phyloP scores from a whole-genome alignment of 1,284 basidiomycete species.

The Sparassis latifolia region DNA sequence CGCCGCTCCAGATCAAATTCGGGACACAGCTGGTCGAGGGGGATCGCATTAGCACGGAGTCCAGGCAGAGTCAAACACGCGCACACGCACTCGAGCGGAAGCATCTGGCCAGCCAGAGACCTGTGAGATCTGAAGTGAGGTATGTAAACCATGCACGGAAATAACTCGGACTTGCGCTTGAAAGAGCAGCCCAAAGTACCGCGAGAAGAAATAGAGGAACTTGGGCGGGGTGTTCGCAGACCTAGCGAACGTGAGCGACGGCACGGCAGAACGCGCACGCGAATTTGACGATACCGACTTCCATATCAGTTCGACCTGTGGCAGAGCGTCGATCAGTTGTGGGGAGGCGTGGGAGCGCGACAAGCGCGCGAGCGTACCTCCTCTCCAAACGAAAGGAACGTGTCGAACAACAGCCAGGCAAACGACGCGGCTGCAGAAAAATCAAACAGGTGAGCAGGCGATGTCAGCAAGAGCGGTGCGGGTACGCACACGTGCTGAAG shows the following conservation, averaged over 20 bases:
- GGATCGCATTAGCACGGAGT: background rate
- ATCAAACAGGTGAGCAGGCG: too few relatives aligned
- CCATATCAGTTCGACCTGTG: constrained; percentile 7
- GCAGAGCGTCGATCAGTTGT: background rate
- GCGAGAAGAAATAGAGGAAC: constrained; percentile 6
- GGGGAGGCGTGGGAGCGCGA: background rate
- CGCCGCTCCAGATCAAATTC: background rate
- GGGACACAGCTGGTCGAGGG: background rate
- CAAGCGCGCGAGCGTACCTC: background rate
- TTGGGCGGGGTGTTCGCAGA: constrained; percentile 6
- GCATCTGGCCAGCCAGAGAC: background rate
- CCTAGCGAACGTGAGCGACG: background rate
- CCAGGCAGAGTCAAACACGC: background rate
- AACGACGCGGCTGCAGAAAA: background rate
- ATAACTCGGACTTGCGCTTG: background rate
- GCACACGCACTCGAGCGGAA: background rate
- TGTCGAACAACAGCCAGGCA: background rate
- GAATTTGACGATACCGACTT: background rate
- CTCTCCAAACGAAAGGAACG: background rate
- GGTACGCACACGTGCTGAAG: too few relatives aligned
- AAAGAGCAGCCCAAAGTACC: constrained; percentile 6
- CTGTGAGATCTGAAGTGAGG: background rate
- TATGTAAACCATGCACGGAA: background rate
- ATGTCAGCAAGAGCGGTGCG: too few relatives aligned
- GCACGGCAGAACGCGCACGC: background rate